Evolutionary conservation across 2,329 filamentous ascomycete genomes (phyloP), one percentile per base, ranked within the genome.

Genomic region (Phoma sp.): DNA sequence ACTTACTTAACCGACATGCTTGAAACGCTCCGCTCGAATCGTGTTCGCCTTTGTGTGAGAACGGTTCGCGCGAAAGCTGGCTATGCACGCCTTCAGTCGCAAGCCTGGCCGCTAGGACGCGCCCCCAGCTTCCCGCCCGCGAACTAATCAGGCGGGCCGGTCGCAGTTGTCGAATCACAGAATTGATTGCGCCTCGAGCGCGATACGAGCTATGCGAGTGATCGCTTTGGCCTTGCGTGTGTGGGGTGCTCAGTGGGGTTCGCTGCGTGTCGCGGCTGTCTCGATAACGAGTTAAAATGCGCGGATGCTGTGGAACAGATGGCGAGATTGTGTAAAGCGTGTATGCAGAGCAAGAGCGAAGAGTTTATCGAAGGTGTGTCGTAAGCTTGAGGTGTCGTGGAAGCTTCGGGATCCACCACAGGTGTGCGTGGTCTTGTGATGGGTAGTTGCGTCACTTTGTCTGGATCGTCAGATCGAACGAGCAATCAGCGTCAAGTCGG

Each of bases 1-100:
- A 74, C 73, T 71, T 51, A 76, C 74, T 76, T 76, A 65, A 76
- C 69, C 57, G 73, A 75, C 73, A 76, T 76, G 44, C 22, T 47
- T 64, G 58, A 52, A 58, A 52, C 59, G 45, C 56, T 58, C 36
- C 48, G 41, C 52, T 54, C 48, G 47, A 57, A 57, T 57, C 58
- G 57, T 61, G 60, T 56, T 67, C 59, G 57, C 54, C 62, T 52
- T 56, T 60, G 57, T 57, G 57, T 55, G 51, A 54, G 57, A 57
- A 63, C 55, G 49, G 61, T 63, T 64, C 61, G 57, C 46, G 57
- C 54, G 25, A 41, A 30, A 53, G 38, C 48, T 55, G 48, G 51
- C 54, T 60, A 65, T 66, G 61, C 62, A 62, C 55, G 61, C 61
- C 64, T 37, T 51, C 52, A 41, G 30, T 52, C 54, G 49, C 48